phyloP scores from a whole-genome alignment of 495 filamentous ascomycete species.

The Cenococcum geophilum region DNA sequence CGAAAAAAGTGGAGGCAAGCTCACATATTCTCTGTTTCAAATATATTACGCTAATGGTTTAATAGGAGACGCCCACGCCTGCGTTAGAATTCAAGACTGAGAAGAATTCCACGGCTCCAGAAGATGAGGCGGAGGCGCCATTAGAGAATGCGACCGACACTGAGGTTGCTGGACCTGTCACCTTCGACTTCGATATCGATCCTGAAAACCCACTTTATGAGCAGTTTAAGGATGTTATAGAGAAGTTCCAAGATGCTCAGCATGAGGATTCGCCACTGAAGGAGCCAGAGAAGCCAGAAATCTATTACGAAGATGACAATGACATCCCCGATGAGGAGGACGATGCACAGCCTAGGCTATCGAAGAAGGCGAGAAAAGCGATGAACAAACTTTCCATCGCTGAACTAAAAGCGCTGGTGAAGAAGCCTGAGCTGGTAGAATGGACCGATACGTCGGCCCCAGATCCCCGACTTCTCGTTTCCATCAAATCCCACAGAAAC shows the following conservation, averaged over 20 bases:
- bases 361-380: constrained; percentile 89
- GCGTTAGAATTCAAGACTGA: constrained; percentile 8
- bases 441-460: constrained; percentile 95
- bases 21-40: neutral
- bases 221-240: constrained; percentile 74
- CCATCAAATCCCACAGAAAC: constrained; percentile 92
- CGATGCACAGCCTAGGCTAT: constrained; percentile 66
- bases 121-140: neutral
- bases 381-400: constrained; percentile 88
- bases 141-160: constrained; percentile 31
- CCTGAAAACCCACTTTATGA: constrained; percentile 71
- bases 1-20: constrained; percentile 26
- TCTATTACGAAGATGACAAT: constrained; percentile 78
- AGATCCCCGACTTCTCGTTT: constrained; percentile 82
- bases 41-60: constrained; percentile 3
- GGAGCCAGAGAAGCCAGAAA: constrained; percentile 75
- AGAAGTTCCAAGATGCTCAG: constrained; percentile 53
- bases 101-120: constrained; percentile 1
- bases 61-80: constrained; percentile 12
- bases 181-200: constrained; percentile 41
- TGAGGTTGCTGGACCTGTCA: constrained; percentile 38
- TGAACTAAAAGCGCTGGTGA: constrained; percentile 85
- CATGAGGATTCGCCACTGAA: constrained; percentile 55
- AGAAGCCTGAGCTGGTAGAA: constrained; percentile 89
- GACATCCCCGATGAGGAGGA: constrained; percentile 83